Conservation (phyloP, 345 rosid genomes). For the Carallia brachiata region DNA sequence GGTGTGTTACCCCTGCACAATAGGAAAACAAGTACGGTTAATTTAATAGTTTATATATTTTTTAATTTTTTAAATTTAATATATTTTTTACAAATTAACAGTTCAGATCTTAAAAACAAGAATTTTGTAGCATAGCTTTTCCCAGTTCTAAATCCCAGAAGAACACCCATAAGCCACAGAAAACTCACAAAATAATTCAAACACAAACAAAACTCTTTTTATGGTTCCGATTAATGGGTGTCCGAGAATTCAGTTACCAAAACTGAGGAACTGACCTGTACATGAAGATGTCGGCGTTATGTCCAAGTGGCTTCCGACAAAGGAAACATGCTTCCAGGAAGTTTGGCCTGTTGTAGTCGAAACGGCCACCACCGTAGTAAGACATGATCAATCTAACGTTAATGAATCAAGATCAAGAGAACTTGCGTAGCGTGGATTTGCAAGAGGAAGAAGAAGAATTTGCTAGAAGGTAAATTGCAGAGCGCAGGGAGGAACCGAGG, state of each 20-base stretch:
- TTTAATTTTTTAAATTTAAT: too few relatives aligned
- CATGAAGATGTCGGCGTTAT: constrained; percentile 80
- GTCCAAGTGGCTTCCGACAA: constrained; percentile 60
- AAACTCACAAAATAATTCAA: neutral
- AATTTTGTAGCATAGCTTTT: too few relatives aligned
- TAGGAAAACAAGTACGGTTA: too few relatives aligned
- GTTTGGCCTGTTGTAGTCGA: constrained; percentile 41
- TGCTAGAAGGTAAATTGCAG: neutral
- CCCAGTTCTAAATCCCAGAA: too few relatives aligned
- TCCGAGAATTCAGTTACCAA: too few relatives aligned
- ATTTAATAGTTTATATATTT: too few relatives aligned
- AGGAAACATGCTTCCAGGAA: constrained; percentile 73
- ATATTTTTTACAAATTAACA: too few relatives aligned
- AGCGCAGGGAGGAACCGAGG: neutral
- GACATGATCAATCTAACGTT: constrained; percentile 11
- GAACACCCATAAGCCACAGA: neutral
- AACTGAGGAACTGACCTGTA: constrained; percentile 51
- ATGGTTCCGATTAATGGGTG: too few relatives aligned
- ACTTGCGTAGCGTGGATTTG: neutral
- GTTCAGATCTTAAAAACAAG: too few relatives aligned
- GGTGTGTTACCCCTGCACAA: constrained; percentile 64
- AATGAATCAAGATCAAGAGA: neutral
- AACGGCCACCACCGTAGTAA: constrained; percentile 29
- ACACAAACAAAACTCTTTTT: too few relatives aligned
- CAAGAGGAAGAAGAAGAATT: neutral